A percentile compares a stretch with the other conserved stretches of the same genome.
These are phyloP conservation scores for Notholithocarpus densiflorus DNA, from an alignment of 306 rosid species.

Conservation along the genomic window DNA sequence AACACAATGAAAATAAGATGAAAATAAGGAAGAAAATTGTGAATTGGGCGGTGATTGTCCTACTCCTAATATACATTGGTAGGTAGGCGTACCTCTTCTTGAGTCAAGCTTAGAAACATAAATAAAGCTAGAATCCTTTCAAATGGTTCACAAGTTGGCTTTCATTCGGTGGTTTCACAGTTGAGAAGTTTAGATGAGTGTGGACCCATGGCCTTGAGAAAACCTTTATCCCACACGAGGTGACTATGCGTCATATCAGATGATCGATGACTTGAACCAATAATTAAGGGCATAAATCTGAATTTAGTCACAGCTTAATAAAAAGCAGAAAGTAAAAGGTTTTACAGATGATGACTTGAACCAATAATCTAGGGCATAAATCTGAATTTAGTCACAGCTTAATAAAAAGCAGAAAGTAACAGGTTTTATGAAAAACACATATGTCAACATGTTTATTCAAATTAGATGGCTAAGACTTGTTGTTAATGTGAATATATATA, in stretches of 20 bases:
- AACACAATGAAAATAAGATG: slow-evolving; percentile 2
- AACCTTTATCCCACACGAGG: slow-evolving; percentile 30
- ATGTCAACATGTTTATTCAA: too few relatives aligned
- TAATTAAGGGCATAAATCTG: not conserved
- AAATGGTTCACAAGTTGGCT: slow-evolving; percentile 49
- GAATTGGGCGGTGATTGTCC: slow-evolving; percentile 3
- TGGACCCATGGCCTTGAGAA: slow-evolving; percentile 27
- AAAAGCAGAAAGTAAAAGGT: not conserved
- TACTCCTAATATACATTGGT: slow-evolving; percentile 17
- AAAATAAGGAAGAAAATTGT: slow-evolving; percentile 5
- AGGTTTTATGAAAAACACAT: not conserved
- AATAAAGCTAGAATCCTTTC: slow-evolving; percentile 15
- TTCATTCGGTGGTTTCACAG: slow-evolving; percentile 48
- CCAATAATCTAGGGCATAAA: not conserved
- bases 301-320: not conserved
- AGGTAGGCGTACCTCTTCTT: slow-evolving; percentile 42
- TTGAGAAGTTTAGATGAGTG: slow-evolving; percentile 52
- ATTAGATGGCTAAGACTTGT: too few relatives aligned
- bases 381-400: not conserved
- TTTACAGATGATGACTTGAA: slow-evolving; percentile 28
- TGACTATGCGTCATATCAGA: slow-evolving; percentile 34
- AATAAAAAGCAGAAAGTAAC: not conserved
- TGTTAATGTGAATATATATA: too few relatives aligned
- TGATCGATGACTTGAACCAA: slow-evolving; percentile 32
- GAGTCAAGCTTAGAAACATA: slow-evolving; percentile 25